Conservation (phyloP, 2,329 filamentous ascomycete genomes). For the Aspergillus chevalieri region DNA sequence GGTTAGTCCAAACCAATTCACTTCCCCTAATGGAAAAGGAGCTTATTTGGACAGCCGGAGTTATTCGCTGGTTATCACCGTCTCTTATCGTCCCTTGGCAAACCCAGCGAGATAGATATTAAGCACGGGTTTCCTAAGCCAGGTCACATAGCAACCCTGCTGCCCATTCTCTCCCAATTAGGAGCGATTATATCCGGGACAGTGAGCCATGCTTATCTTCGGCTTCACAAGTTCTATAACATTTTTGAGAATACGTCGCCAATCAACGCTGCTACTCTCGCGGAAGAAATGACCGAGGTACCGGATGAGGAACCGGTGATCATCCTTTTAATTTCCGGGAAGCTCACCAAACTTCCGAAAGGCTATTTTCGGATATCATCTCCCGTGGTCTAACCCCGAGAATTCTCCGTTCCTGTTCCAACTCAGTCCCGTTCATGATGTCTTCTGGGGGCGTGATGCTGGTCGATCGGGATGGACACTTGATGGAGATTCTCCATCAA, state of each 20-base stretch:
- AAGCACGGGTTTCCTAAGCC: neutral
- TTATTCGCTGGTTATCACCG: neutral
- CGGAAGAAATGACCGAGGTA: neutral
- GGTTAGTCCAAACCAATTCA: neutral
- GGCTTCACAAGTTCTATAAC: neutral
- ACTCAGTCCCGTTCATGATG: neutral
- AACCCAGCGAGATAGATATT: neutral
- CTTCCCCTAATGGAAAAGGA: neutral
- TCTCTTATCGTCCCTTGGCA: neutral
- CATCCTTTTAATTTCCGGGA: neutral
- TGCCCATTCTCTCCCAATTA: neutral
- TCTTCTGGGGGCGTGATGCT: neutral
- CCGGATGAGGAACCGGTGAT: neutral
- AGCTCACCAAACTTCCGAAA: neutral
- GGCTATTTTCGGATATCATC: neutral
- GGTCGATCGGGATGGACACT: neutral
- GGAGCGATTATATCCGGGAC: neutral
- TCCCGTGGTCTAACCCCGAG: neutral
- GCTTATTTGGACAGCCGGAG: neutral
- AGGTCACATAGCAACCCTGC: neutral
- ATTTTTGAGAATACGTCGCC: neutral
- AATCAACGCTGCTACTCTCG: neutral
- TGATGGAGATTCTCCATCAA: too few species aligned
- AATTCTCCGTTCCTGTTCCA: neutral
- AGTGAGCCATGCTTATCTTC: neutral